Evolutionary conservation across 1,284 basidiomycete genomes (phyloP), one percentile per base, ranked within the genome.

Genomic region (Moesziomyces sp.): DNA sequence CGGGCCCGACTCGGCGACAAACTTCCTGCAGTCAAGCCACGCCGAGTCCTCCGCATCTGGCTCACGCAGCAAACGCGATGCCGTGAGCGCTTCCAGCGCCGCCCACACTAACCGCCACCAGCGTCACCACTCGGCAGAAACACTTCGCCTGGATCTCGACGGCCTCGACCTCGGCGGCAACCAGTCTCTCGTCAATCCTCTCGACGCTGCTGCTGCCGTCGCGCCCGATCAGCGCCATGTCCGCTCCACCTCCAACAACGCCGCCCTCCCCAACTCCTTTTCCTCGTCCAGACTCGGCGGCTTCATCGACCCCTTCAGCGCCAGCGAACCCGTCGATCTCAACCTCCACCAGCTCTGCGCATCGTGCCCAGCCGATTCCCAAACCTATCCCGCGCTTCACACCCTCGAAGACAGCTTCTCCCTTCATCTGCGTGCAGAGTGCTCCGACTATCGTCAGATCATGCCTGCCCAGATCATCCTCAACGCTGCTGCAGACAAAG

Each of bases 141-240:
- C 58, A 13, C 58, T 79, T 11, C 60, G 53, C 8, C 34, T 79
- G 1, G 78, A 80, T 45, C 59, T 80, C 11, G 77, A 80, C 6
- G 78, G 78, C 46, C 63, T 80, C 30, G 78, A 80, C 46, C 69
- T 80, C 21, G 78, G 78, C 3, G 67, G 68, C 35, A 67, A 58
- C 23, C 48, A 58, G 16, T 16, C 34, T 7, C 46, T 49, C 21
- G 47, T 6, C 34, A 14, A 47, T 6, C 45, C 55, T 1, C 42
- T 51, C 40, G 52, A 46, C 21, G 40, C 16, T 19, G 30, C 55
- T 14, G 11, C 38, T 14, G 46, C 19, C 16, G 24, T 52, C 6
- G 11, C 38, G 6, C 43, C 13, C 14, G 40, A 45, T 3, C 30
- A 45, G 1, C 47, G 26, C 23, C 61, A 66, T 44, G 21, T 53